Evolutionary conservation across 108 stramenopile genomes (phyloP), one percentile per base, ranked within the genome.

Genomic region (Cyclotella baltica): DNA sequence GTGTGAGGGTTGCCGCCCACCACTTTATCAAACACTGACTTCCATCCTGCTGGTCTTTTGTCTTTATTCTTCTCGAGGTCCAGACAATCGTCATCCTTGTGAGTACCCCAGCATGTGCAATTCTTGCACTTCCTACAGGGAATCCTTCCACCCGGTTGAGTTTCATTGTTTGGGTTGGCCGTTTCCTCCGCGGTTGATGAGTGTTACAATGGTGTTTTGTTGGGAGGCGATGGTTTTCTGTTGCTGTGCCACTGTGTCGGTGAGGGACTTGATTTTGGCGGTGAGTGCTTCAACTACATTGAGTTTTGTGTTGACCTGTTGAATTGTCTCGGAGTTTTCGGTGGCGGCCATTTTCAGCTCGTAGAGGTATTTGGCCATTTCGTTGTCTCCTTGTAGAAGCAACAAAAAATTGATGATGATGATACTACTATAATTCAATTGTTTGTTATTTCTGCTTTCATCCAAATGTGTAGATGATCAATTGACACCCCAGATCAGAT

Each of bases 301-400:
- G 25, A 58, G 29, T 58, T 27, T 58, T 30, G 4, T 58, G 57
- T 58, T 58, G 57, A 58, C 57, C 16, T 58, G 57, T 30, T 58
- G 57, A 19, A 58, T 58, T 23, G 57, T 30, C 30, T 58, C 30
- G 28, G 4, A 29, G 29, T 18, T 58, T 28, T 4, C 29, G 4
- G 25, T 58, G 57, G 57, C 6, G 28, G 57, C 4, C 30, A 4
- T 5, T 58, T 58, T 5, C 2, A 58, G 4, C 2, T 18, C 18
- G 57, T 58, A 58, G 57, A 58, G 57, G 30, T 58, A 58, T 10
- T 58, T 28, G 5, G 57, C 16, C 13, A 58, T 4, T 58, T 58
- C 13, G n/a, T 13, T 22, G 4, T 8, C 4, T n/a, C n/a, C n/a
- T n/a, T n/a, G n/a, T n/a, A n/a, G n/a, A n/a, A n/a, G n/a, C n/a